phyloP scores from a whole-genome alignment of 1,284 basidiomycete species.

The Melampsora larici-populina region DNA sequence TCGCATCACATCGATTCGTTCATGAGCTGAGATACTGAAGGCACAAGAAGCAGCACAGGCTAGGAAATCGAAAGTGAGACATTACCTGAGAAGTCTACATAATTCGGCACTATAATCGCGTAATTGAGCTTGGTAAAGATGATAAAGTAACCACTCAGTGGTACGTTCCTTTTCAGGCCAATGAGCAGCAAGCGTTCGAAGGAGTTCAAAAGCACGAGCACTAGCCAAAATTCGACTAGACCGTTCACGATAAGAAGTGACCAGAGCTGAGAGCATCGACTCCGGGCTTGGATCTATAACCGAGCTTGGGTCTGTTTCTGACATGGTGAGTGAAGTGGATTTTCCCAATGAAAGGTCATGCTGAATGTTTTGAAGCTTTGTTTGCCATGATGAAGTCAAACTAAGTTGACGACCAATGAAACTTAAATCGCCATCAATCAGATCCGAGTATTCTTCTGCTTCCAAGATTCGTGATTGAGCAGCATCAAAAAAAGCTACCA shows the following conservation, averaged over 20 bases:
- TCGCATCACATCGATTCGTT: conserved; percentile 25
- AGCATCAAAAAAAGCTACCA: conserved; percentile 20
- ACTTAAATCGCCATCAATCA: neutral
- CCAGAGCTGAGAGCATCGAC: neutral
- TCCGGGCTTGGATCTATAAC: too few relatives aligned
- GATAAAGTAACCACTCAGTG: conserved; percentile 24
- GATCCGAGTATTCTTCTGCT: too few relatives aligned
- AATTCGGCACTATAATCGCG: conserved; percentile 25
- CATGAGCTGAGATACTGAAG: neutral
- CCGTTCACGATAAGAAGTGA: conserved; percentile 12
- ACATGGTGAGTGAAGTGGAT: too few relatives aligned
- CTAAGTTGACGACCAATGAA: conserved; percentile 17
- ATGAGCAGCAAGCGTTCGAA: conserved; percentile 1
- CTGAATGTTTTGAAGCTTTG: conserved; percentile 1
- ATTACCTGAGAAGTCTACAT: conserved; percentile 26
- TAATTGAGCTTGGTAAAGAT: conserved; percentile 15
- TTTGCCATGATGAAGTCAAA: conserved; percentile 18
- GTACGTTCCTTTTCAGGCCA: conserved; percentile 35
- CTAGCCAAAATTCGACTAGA: neutral
- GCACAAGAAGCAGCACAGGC: neutral
- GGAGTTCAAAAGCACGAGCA: conserved; percentile 15
- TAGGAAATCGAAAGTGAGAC: neutral
- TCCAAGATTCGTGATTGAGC: neutral
- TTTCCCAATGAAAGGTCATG: conserved; percentile 17
- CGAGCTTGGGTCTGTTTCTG: too few relatives aligned